phyloP scores from a whole-genome alignment of 148 eudicot species.

The Cornus suecica region DNA sequence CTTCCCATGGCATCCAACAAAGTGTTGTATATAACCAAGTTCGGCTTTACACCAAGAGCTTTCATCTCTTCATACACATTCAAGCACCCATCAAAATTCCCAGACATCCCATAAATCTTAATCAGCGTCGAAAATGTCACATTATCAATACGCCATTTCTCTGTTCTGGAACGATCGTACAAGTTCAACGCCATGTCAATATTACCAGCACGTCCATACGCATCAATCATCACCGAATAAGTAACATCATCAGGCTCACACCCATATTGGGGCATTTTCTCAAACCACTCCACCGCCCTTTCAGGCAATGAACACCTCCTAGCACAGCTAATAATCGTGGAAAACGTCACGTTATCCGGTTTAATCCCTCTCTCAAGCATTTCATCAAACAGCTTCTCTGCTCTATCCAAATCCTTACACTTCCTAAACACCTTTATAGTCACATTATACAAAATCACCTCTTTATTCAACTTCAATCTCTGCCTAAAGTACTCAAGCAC shows the following conservation, averaged over 20 bases:
- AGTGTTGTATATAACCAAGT: constrained; percentile 49
- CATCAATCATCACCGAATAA: constrained; percentile 80
- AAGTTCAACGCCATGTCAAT: constrained; percentile 61
- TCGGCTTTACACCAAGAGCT: constrained; percentile 66
- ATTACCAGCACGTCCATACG: constrained; percentile 66
- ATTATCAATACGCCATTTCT: constrained; percentile 68
- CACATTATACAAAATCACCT: constrained; percentile 67
- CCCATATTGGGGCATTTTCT: constrained; percentile 62
- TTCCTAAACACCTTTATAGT: constrained; percentile 76
- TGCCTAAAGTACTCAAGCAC: constrained; percentile 42
- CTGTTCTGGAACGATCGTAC: constrained; percentile 76
- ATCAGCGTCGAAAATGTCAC: constrained; percentile 70
- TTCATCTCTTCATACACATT: constrained; percentile 93
- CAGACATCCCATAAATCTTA: constrained; percentile 55
- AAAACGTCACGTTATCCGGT: constrained; percentile 83
- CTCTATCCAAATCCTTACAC: constrained; percentile 49
- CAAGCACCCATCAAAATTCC: constrained; percentile 92
- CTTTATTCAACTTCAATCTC: constrained; percentile 25
- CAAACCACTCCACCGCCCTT: constrained; percentile 83
- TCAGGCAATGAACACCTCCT: constrained; percentile 52
- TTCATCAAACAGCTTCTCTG: constrained; percentile 65
- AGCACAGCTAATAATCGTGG: constrained; percentile 77
- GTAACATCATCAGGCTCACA: constrained; percentile 69
- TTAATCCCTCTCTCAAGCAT: constrained; percentile 57
- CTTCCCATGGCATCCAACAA: constrained; percentile 87